Evolutionary conservation across 805 yeast species (phyloP), one percentile per base, ranked within the genome.

Genomic region (Cyberlindnera amylophila): DNA sequence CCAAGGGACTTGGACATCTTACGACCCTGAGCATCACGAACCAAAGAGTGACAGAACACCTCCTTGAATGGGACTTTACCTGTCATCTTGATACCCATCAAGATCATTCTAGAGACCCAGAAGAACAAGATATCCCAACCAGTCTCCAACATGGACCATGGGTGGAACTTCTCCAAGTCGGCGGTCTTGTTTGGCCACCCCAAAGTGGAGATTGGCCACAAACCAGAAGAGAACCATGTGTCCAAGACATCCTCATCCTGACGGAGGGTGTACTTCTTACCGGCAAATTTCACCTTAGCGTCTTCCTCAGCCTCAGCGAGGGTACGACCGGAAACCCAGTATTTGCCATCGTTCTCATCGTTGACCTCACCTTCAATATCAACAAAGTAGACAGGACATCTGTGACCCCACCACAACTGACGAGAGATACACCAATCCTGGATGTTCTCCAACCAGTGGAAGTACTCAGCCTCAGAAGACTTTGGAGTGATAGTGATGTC

Each of bases 361-460:
- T 63, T 59, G 33, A 54, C 58, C 57, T 77, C 74, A 44, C 91
- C 95, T 59, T 87, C 95, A 44, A 91, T 70, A 42, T 75, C 71
- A 47, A 89, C 87, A 54, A 87, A 86, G 70, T 93, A 93, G 33
- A 86, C 96, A 21, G 99, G 99, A 68, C 96, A 86, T 70, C 98
- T 81, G 71, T 93, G 99, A 53, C 99, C 99, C 95, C 95, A 85
- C 95, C 95, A 86, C 41, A 79, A 63, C 66, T 79, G 85, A 69
- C 99, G 86, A 16, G 98, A 93, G 50, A 93, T 88, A 81, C 99
- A 93, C 99, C 99, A 93, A 70, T 93, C 99, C 71, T 93, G 97
- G 53, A 90, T 85, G 67, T 88, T 86, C 62, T 82, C 93, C 66
- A 91, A 72, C 99, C 99, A 93, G 64, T 81, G 86, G 81, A 83